phyloP scores from a whole-genome alignment of 2,329 filamentous ascomycete genomes.

The Colletotrichum tropicicola region DNA sequence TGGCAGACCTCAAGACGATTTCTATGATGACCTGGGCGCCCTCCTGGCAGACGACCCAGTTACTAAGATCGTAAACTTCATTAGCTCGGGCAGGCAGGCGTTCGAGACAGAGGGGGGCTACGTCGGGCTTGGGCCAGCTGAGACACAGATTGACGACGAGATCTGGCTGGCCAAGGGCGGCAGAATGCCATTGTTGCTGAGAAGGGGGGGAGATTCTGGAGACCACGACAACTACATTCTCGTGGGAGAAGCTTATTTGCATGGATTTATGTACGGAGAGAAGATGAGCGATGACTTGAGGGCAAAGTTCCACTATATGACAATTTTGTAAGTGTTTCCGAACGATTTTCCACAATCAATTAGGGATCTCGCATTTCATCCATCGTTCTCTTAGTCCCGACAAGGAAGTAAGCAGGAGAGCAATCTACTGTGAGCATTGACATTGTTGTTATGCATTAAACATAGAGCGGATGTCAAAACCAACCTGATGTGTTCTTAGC shows the following conservation, averaged over 20 bases:
- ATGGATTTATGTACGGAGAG: conserved; percentile 18
- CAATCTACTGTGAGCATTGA: no score
- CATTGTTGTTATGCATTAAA: no score
- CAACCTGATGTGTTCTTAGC: no score
- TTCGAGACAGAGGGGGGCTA: background rate
- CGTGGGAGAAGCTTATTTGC: conserved; percentile 4
- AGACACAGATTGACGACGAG: background rate
- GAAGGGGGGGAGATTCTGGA: background rate
- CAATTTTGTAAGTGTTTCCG: no score
- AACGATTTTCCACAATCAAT: no score
- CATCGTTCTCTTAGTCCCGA: no score
- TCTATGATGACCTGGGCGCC: background rate
- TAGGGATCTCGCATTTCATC: no score
- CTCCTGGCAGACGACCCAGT: background rate
- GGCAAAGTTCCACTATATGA: no score
- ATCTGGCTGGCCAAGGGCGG: conserved; percentile 14
- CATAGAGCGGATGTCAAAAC: no score
- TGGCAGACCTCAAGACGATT: background rate
- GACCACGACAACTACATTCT: background rate
- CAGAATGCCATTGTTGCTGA: conserved; percentile 9
- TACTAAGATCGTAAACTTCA: background rate
- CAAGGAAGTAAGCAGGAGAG: no score
- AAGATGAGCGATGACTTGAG: background rate
- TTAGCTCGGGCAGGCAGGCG: background rate
- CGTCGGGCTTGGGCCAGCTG: background rate